A percentile compares a stretch with the other conserved stretches of the same genome.
Conservation (phyloP, 1,139 yeast species). For the Meyerozyma carpophila region DNA sequence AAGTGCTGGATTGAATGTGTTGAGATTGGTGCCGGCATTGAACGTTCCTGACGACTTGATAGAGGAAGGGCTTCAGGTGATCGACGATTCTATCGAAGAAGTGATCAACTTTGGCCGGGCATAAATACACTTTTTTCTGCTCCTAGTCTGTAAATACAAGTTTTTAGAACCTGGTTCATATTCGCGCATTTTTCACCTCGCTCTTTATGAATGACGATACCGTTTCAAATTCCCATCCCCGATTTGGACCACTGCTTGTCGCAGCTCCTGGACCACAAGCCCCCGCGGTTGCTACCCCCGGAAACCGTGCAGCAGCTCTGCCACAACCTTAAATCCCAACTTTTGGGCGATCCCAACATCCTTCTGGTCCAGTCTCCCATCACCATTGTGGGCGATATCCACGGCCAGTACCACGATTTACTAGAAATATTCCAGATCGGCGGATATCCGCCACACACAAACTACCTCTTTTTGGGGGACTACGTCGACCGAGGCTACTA, state of each 20-base stretch:
- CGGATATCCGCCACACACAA: slow-evolving; percentile 89
- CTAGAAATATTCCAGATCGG: slow-evolving; percentile 90
- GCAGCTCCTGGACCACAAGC: slow-evolving; percentile 37
- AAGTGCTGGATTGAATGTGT: slow-evolving; percentile 86
- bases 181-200: background rate
- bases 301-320: slow-evolving; percentile 49
- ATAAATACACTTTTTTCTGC: background rate
- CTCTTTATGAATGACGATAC: slow-evolving; percentile 24
- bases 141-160: too few species aligned
- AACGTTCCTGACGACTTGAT: slow-evolving; percentile 70
- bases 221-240: slow-evolving; percentile 27
- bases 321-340: slow-evolving; percentile 36
- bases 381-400: slow-evolving; percentile 97
- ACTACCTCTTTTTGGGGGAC: slow-evolving; percentile 88
- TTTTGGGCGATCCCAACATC: slow-evolving; percentile 55
- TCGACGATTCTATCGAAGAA: slow-evolving; percentile 44
- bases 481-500: slow-evolving; percentile 88
- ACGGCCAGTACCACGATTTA: slow-evolving; percentile 93
- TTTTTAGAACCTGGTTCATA: background rate
- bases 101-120: slow-evolving; percentile 3
- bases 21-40: slow-evolving; percentile 89
- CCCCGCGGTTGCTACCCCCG: slow-evolving; percentile 40
- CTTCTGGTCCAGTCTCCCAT: slow-evolving; percentile 81
- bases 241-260: slow-evolving; percentile 44
- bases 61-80: slow-evolving; percentile 62